Evolutionary conservation across 2,329 filamentous ascomycete genomes (phyloP), one percentile per base, ranked within the genome.

Genomic region (Hortaea sp.): DNA sequence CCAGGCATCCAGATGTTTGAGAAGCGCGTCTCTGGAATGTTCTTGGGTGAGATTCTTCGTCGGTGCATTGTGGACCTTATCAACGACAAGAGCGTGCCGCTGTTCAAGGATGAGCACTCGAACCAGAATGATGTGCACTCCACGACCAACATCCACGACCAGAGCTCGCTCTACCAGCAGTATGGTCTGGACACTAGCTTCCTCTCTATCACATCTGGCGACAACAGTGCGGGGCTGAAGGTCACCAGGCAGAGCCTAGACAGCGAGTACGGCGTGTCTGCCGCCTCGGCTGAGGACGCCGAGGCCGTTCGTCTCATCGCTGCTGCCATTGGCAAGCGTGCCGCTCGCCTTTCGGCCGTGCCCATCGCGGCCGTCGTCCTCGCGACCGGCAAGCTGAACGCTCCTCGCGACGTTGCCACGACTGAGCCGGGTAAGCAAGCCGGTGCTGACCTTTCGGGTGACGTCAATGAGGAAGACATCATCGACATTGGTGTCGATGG

Each of bases 1-100:
- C 90, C 89, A 0, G 92, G 92, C 28, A 81, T 94, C 51, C 92
- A 98, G 64, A 95, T 97, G 86, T 98, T 97, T 62, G 92, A 98
- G 72, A 98, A 98, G 76, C 85, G 90, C 41, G 84, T 98, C 11
- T 95, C 88, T 0, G 92, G 92, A 64, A 97, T 98, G 90, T 98
- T 97, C 71, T 69, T 98, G 42, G 92, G 92, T 45, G 92, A 98
- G 66, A 89, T 97, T 52, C 76, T 95, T 46, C 84, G 92, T 45
- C 76, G 87, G 39, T 81, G 82, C 11, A 70, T 95, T 20, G 65
- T 92, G 43, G 74, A 80, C 48, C 76, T 95, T 63, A 71, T 89
- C 59, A 76, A 84, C 57, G 76, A 86, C 55, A 73, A 81, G 29
- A 65, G 74, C 1, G 69, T 84, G 5, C 74, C 81, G 2, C 75